Base-by-base conservation (phyloP, 2,329 filamentous ascomycete species). In the Beauveria asiatica region DNA sequence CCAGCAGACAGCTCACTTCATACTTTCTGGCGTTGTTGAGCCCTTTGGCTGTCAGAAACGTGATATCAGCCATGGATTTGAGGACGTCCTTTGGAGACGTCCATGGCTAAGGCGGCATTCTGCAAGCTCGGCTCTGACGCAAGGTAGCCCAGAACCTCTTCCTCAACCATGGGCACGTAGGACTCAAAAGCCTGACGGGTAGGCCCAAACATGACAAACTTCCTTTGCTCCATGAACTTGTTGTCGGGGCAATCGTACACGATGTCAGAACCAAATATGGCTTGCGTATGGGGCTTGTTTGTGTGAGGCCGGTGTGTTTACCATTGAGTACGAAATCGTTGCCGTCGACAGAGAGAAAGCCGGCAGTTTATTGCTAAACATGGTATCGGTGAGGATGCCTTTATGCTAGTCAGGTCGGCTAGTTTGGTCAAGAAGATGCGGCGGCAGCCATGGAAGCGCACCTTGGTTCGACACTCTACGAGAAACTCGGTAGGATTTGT, bases 161-260 rank as follows among this genome's bases (percentile, higher is more conserved):
- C 74, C 63, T 84, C 82, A 72, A 93, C 92, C 69, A 92, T 76
- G 46, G 79, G 83, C 51, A 92, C 88, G 70, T 93, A 89, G 19
- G 73, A 72, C 62, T 76, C 80, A 65, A 89, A 81, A 2, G 85
- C 83, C 25, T 83, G 80, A 61, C 83, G 81, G 1, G 86, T 89
- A 39, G 89, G 80, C 48, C 86, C 85, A 65, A 85, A 84, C 71
- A 89, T 89, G 79, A 89, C 84, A 67, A 89, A 88, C 78, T 89
- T 91, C 79, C 93, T 93, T 76, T 94, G 90, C 75, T 94, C 89
- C 88, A 93, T 92, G 63, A 93, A 80, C 74, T 92, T 92, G 51
- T 87, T 78, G 72, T 92, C 92, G 46, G 89, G 88, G 72, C 89
- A 92, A 73, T 93, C 90, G 73, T 93, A 93, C 53, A 92, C 86